Conservation (phyloP, 768 basidiomycete genomes). For the Panaeolus papilionaceus region DNA sequence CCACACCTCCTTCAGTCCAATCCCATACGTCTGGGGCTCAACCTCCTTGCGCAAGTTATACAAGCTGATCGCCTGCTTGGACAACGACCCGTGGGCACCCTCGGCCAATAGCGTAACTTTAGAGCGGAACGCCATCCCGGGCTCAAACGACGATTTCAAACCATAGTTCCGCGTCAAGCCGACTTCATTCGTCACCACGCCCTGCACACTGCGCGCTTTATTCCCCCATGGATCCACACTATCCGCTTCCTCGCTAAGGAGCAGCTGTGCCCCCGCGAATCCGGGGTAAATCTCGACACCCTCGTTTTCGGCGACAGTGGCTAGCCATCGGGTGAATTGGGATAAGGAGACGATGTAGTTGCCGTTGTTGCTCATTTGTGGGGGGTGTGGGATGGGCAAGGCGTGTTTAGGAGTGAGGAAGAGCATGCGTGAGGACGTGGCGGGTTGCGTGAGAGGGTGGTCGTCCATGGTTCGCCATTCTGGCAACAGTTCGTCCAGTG, state of each 20-base stretch:
- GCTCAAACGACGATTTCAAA: constrained; percentile 89
- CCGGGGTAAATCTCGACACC: constrained; percentile 98
- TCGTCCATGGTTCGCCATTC: constrained; percentile 69
- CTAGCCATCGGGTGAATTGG: constrained; percentile 89
- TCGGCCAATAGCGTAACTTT: constrained; percentile 93
- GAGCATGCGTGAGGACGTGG: constrained; percentile 83
- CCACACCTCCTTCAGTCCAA: constrained; percentile 99
- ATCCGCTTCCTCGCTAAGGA: constrained; percentile 65
- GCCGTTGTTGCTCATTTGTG: constrained; percentile 93
- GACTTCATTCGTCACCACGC: constrained; percentile 93
- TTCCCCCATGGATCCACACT: constrained; percentile 46
- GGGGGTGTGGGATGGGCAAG: constrained; percentile 92
- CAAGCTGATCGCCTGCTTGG: constrained; percentile 76
- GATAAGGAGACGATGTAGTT: constrained; percentile 95
- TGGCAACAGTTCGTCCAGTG: constrained; percentile 90
- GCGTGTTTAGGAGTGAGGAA: constrained; percentile 74
- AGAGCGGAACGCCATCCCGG: constrained; percentile 95
- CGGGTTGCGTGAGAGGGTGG: constrained; percentile 84
- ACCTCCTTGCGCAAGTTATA: constrained; percentile 74
- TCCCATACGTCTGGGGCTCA: constrained; percentile 93
- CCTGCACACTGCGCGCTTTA: constrained; percentile 62
- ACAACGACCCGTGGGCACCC: constrained; percentile 92
- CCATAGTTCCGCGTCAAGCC: constrained; percentile 80
- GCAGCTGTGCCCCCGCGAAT: constrained; percentile 88
- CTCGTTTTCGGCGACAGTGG: constrained; percentile 76